Conservation (phyloP, 2,329 filamentous ascomycete species). For the Pseudogymnoascus sp. region DNA sequence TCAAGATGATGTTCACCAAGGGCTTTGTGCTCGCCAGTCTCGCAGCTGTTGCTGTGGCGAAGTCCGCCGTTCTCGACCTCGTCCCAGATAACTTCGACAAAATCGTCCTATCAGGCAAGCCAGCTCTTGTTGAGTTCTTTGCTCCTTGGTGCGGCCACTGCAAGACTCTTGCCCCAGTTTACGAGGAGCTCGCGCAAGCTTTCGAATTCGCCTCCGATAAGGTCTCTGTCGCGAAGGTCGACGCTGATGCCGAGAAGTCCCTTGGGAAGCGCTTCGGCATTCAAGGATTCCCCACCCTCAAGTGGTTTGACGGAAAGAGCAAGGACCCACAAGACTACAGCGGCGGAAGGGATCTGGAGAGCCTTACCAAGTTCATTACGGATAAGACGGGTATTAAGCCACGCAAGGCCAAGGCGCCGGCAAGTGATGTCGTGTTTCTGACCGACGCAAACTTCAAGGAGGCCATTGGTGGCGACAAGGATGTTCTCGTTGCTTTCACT, state of each 20-base stretch:
- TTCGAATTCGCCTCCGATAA: conserved; percentile 65
- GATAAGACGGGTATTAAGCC: conserved; percentile 81
- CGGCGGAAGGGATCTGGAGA: conserved; percentile 79
- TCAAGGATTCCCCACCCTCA: conserved; percentile 92
- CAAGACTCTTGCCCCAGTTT: conserved; percentile 92
- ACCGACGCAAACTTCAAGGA: conserved; percentile 71
- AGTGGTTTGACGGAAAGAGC: conserved; percentile 95
- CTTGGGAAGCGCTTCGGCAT: conserved; percentile 82
- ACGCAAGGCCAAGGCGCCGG: conserved; percentile 63
- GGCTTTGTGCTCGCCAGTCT: conserved; percentile 49
- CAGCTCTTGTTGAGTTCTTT: conserved; percentile 95
- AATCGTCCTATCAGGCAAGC: conserved; percentile 84
- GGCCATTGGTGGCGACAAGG: conserved; percentile 72
- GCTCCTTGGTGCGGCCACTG: conserved; percentile 99
- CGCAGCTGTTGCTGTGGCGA: conserved; percentile 49
- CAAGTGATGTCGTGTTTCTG: conserved; percentile 71
- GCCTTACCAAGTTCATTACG: conserved; percentile 67
- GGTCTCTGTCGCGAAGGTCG: conserved; percentile 88
- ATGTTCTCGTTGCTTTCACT: conserved; percentile 92
- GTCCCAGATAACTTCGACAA: conserved; percentile 86
- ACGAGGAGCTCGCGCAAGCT: conserved; percentile 74
- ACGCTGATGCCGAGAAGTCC: conserved; percentile 79
- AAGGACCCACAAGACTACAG: conserved; percentile 78
- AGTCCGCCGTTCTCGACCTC: conserved; percentile 83
- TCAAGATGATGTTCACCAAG: conserved; percentile 40